Evolutionary conservation across 208 protist species (phyloP), one percentile per base, ranked within the genome.

Genomic region (Trypanosoma caninum): DNA sequence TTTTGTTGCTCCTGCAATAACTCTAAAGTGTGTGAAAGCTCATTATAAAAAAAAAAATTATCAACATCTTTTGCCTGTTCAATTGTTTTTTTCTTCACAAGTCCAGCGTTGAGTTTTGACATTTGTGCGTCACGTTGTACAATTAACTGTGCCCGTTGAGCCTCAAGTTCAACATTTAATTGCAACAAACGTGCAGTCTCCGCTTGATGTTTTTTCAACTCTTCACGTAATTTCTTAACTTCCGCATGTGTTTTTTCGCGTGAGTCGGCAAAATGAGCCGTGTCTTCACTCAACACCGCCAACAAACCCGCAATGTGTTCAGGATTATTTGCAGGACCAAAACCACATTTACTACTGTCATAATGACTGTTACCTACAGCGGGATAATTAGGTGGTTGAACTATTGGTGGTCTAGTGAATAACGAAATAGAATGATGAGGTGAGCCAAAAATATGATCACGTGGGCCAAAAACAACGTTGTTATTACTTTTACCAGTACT

Each of bases 161-260:
- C 34, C 68, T 91, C 84, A 20, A 91, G 72, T 37, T 55, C 63
- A 20, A 84, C 65, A 47, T 85, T 91, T 27, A 67, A 59, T n/a
- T 80, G 27, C 38, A 86, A 42, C 44, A 84, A 57, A 2, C 60
- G 56, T 5, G 67, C 70, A 0, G 78, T 67, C 3, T 56, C 57
- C 53, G 62, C 73, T 47, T 78, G 66, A 33, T 87, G 65, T 10
- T 52, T 40, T 13, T 74, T 71, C 23, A 88, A 65, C 35, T 66
- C 59, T 34, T 35, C 53, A n/a, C 71, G 75, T 3, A 80, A 47
- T 6, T 33, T 31, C 28, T 61, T 20, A 52, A 73, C 45, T 37
- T 60, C 47, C 8, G n/a, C 3, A 13, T 41, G 22, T 37, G 52
- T 64, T 4, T 51, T 57, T 20, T 42, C 40, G 31, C 45, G 23